Conservation (phyloP, 2,329 filamentous ascomycete genomes). For the Reticulascus tulasneorum region DNA sequence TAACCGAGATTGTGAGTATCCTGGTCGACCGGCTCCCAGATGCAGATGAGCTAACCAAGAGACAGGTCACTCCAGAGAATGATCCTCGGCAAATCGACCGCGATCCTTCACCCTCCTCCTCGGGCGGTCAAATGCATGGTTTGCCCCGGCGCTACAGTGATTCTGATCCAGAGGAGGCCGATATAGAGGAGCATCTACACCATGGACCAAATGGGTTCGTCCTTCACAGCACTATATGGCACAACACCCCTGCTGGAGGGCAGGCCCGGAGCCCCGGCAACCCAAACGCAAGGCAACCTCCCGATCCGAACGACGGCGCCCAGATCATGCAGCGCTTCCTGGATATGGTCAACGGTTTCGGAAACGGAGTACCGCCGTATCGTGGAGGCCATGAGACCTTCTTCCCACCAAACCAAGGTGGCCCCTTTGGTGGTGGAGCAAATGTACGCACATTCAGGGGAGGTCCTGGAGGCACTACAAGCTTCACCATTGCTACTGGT, state of each 20-base stretch:
- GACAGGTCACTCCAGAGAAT: constrained; percentile 50
- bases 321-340: constrained; percentile 39
- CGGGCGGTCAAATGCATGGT: constrained; percentile 9
- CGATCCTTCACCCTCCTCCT: constrained; percentile 15
- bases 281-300: constrained; percentile 3
- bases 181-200: constrained; percentile 50
- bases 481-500: constrained; percentile 44
- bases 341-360: constrained; percentile 38
- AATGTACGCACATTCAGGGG: constrained; percentile 34
- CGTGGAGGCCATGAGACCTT: constrained; percentile 7
- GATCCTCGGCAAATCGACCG: constrained; percentile 53
- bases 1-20: constrained; percentile 76
- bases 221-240: constrained; percentile 31
- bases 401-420: constrained; percentile 13
- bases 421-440: constrained; percentile 20
- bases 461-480: constrained; percentile 36
- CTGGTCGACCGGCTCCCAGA: constrained; percentile 3
- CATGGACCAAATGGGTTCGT: constrained; percentile 36
- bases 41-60: constrained; percentile 19
- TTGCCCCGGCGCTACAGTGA: constrained; percentile 29
- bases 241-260: constrained; percentile 7
- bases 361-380: constrained; percentile 14
- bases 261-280: constrained; percentile 1
- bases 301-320: constrained; percentile 24
- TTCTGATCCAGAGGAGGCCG: constrained; percentile 56